Percentiles rank a stretch among this genome's conserved stretches.
Evolutionary conservation across 1,284 basidiomycete species (phyloP).

Genomic region (Omphalotus olearius): DNA sequence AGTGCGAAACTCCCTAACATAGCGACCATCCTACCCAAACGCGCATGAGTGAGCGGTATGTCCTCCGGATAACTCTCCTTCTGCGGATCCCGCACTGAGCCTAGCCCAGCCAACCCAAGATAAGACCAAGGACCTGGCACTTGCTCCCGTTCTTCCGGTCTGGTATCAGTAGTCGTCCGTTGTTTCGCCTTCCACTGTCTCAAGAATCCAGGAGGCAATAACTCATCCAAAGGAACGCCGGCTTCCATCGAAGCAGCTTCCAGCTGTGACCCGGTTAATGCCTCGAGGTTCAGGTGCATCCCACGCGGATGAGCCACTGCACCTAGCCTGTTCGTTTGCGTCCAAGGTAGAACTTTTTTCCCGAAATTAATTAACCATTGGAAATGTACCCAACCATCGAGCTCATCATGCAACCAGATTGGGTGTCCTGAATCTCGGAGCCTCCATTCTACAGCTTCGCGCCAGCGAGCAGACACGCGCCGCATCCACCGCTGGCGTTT

Average conservation of each 20-base stretch:
- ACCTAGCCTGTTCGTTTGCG: conserved; percentile 6
- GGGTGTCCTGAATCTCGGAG: conserved; percentile 43
- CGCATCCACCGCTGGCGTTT: conserved; percentile 32
- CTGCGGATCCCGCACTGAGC: conserved; percentile 1
- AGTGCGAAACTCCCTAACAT: conserved; percentile 47
- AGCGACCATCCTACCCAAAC: conserved; percentile 48
- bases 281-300: conserved; percentile 58
- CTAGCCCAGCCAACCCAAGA: neutral
- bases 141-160: neutral
- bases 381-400: conserved; percentile 4
- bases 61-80: neutral
- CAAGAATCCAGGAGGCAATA: conserved; percentile 38
- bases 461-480: conserved; percentile 49
- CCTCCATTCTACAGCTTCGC: conserved; percentile 53
- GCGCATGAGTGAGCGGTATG: conserved; percentile 32
- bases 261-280: conserved; percentile 44
- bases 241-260: conserved; percentile 60
- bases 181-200: conserved; percentile 3
- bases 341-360: conserved; percentile 7
- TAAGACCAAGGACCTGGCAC: too few species aligned
- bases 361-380: conserved; percentile 19
- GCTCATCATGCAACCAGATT: conserved; percentile 33
- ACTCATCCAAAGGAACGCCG: conserved; percentile 49
- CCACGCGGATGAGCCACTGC: conserved; percentile 27
- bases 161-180: neutral